Base-by-base conservation (phyloP, 768 basidiomycete genomes). In the Xerocomellus intermedius region DNA sequence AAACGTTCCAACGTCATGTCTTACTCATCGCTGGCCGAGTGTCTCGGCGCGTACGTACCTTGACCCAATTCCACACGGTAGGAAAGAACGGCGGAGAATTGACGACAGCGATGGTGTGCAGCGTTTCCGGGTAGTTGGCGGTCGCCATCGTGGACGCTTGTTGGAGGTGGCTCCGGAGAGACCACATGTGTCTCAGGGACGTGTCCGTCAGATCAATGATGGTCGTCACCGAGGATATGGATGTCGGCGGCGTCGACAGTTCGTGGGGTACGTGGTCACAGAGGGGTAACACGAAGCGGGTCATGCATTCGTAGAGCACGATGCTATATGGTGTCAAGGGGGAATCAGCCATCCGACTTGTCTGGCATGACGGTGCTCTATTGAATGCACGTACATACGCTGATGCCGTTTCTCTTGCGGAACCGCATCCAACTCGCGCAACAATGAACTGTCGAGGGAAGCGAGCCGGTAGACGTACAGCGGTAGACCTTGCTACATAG, bases 11-110 rank as follows among this genome's bases (percentile, higher is more conserved):
- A 43, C 19, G 43, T 41, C 30, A 37, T 10, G 32, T 21, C 30
- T 21, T 4, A 12, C 12, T 13, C 7, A 19, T 35, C 13, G 9
- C 10, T 8, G 13, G 1, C 2, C 28, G 5, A 4, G 21, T 33
- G 8, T 30, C 37, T 39, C 7, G 8, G 13, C 19, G 55, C 73
- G 38, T 54, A 84, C 73, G 37, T 54, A 84, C 86, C 76, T 89
- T 90, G 66, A 93, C 78, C 91, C 91, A 93, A 32, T 78, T 79
- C 91, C 91, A 94, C 10, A 93, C 75, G 2, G 85, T 89, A 3
- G 86, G 82, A 69, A 94, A 94, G 76, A 91, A 94, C 0, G 82
- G 75, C 0, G 92, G 91, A 0, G 89, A 84, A 59, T 93, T 92
- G 50, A 94, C 84, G 50, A 94, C 71, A 12, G 78, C 84, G 61